phyloP scores from a whole-genome alignment of 805 yeast genomes.

The Ogataea dorogensis region DNA sequence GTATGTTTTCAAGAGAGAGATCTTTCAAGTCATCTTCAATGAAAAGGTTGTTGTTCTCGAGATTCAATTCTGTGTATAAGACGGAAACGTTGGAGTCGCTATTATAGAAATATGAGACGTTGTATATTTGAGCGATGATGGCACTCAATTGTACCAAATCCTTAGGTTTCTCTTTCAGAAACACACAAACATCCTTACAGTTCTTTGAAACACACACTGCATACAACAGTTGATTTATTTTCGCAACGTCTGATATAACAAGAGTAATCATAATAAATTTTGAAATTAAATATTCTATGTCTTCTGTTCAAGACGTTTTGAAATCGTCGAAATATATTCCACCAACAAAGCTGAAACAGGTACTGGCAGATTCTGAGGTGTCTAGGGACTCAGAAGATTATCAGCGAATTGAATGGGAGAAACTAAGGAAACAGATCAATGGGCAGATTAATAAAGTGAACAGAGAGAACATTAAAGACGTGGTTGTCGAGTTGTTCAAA shows the following conservation, averaged over 20 bases:
- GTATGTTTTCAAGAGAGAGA: too few species aligned
- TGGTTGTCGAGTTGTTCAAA: slow-evolving; percentile 50
- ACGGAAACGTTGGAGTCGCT: slow-evolving; percentile 2
- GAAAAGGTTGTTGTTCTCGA: slow-evolving; percentile 1
- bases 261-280: slow-evolving; percentile 4
- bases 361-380: slow-evolving; percentile 31
- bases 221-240: neutral
- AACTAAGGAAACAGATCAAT: slow-evolving; percentile 45
- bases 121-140: slow-evolving; percentile 1
- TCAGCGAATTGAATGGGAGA: slow-evolving; percentile 60
- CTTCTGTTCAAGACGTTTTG: slow-evolving; percentile 36
- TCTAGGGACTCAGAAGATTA: slow-evolving; percentile 33
- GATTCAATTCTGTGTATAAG: slow-evolving; percentile 1
- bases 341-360: slow-evolving; percentile 48
- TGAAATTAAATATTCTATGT: slow-evolving; percentile 5
- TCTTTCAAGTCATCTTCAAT: too few species aligned
- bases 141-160: slow-evolving; percentile 2
- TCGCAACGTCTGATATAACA: slow-evolving; percentile 1
- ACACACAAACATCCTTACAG: neutral
- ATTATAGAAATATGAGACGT: slow-evolving; percentile 1
- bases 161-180: neutral
- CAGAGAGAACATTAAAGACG: slow-evolving; percentile 45
- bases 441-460: slow-evolving; percentile 47
- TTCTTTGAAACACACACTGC: neutral
- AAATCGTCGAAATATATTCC: slow-evolving; percentile 53